These are phyloP conservation scores for Tillandsia leiboldiana DNA, from an alignment of 176 grass and related monocot species.

Conservation along the genomic window DNA sequence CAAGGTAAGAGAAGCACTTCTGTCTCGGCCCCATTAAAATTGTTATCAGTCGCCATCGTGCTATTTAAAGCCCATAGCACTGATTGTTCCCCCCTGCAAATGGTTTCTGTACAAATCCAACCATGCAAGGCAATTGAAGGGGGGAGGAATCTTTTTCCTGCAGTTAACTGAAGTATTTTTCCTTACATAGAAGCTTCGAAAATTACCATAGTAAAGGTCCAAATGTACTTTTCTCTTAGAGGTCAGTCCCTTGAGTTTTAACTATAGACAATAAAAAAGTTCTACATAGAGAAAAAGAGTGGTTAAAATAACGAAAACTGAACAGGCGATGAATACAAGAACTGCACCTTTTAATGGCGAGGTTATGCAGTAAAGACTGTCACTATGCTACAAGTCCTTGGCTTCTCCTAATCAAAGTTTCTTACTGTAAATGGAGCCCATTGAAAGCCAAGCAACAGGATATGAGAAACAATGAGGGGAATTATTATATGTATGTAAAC, in stretches of 20 bases:
- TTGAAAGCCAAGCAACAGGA: not conserved
- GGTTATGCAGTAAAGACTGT: not conserved
- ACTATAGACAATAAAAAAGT: not conserved
- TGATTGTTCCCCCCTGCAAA: not conserved
- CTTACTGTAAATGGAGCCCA: not conserved
- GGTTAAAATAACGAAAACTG: not conserved
- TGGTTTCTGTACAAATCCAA: not conserved
- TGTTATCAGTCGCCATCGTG: not conserved
- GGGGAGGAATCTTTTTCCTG: not conserved
- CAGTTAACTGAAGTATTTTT: not conserved
- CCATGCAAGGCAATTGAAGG: not conserved
- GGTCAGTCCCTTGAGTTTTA: not conserved
- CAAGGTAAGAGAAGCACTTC: constrained; percentile 1
- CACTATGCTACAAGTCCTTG: not conserved
- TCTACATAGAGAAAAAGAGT: not conserved
- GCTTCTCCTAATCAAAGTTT: not conserved
- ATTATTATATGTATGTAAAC: no score
- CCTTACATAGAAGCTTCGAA: not conserved
- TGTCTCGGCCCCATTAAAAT: not conserved
- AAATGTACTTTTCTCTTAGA: not conserved
- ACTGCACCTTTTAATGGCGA: not conserved
- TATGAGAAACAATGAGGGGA: not conserved
- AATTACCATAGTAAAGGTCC: not conserved
- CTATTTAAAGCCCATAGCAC: not conserved
- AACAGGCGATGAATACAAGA: not conserved